Evolutionary conservation across 306 rosid species (phyloP), one percentile per base, ranked within the genome.

Genomic region (Glycyrrhiza uralensis): DNA sequence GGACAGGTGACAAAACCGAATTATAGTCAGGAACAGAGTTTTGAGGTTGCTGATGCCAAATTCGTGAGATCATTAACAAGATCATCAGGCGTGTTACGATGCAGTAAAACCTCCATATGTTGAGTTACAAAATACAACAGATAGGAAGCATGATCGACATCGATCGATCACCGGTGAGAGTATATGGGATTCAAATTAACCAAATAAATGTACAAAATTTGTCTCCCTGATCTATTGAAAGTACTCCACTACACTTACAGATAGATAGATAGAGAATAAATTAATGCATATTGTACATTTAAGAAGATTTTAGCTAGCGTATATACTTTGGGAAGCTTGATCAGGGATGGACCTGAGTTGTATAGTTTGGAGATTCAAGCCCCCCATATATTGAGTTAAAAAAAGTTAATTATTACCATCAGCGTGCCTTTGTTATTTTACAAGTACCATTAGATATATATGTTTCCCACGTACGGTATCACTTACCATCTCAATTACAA

Each of bases 41-140:
- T 82, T 38, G 2, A 20, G 62, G 82, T 68, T 35, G 70, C 8
- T 30, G 61, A 82, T 19, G 77, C 54, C 2, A 33, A 15, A 24
- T 67, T 0, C 33, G 80, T 81, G 65, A 81, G 76, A 42, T 22
- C 74, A 3, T 62, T 82, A 6, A 77, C 86, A 54, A 56, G 5
- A 19, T 44, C 74, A 19, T 45, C 82, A 0, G 85, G 85, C 2
- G 61, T 56, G 9, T 61, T 77, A 14, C 50, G 35, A 26, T 77
- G 77, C 24, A 60, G 20, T 59, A 46, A 35, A 46, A 64, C 45
- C 28, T 77, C 80, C 7, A 54, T 41, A 58, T 77, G 80, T 30
- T 82, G 49, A 82, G 14, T 44, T 13, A 13, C 1, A 2, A 66
- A 24, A 44, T 8, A 1, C 1, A 9, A 0, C 5, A 7, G 35